Base-by-base conservation (phyloP, 139 green algal species). In the Chlamydomonas schloesseri region DNA sequence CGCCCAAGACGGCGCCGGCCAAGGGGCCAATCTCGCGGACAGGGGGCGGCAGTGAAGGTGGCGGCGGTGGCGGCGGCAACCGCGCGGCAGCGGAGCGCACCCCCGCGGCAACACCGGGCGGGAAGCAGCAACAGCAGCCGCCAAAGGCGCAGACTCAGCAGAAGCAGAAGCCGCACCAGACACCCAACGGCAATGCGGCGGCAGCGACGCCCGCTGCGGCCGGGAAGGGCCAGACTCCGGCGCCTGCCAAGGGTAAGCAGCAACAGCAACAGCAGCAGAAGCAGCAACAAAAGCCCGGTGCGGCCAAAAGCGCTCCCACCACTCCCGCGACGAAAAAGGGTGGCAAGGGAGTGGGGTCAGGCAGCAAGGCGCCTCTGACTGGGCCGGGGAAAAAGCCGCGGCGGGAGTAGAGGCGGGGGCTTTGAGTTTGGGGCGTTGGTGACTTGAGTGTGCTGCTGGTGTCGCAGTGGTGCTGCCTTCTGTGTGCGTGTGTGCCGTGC, bases 341-440 rank as follows among this genome's bases (percentile, higher is more conserved):
- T 17, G 79, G 17, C 15, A 74, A 64, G 46, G 64, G 28, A 2
- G 33, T 18, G 13, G 17, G 29, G 64, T 29, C 62, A 11, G 36
- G 14, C 3, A 29, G 15, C 20, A 33, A 18, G 29, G 62, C 62
- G 46, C 21, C 67, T 24, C 14, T 85, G 67, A 85, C 79, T 31
- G 79, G 79, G 17, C 79, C 79, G 18, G 79, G 65, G 21, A 85
- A 85, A 67, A 85, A 85, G 67, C 50, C 79, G 1, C 79, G 79
- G 47, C 46, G 79, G 33, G 6, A 50, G 42, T 50, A 8, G 8
- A 50, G 5, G 42, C 42, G 42, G 6, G 42, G 42, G 42, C 42
- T 8, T 50, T 50, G 6, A 8, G 42, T 50, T 50, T n/a, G n/a
- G n/a, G n/a, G n/a, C n/a, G n/a, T n/a, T n/a, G n/a, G n/a, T n/a